Evolutionary conservation across 371 early-diverging fungal species (phyloP), one percentile per base, ranked within the genome.

Genomic region (Umbelopsis sp.): DNA sequence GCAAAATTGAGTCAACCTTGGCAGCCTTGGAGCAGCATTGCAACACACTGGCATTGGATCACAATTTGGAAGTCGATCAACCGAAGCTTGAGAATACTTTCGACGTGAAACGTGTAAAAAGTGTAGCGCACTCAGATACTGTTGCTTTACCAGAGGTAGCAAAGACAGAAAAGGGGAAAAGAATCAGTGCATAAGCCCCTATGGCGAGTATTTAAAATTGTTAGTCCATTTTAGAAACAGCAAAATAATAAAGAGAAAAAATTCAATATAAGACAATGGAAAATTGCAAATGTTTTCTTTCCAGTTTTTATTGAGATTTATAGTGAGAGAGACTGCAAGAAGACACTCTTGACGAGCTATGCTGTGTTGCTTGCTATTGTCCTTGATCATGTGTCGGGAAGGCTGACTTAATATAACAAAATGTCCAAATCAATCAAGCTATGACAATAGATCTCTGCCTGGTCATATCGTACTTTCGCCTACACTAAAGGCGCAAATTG

Each of bases 181-280:
- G 35, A 18, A 57, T 57, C 57, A 35, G 14, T 7, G 18, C 9
- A 35, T 29, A 18, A 9, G 35, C 18, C 29, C 57, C 35, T 14
- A 35, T 57, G 57, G 35, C 29, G 29, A 29, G 18, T 57, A 57
- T 57, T 57, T 57, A 29, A 57, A 57, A 57, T 29, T 57, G 29
- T 57, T 32, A 35, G 57, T 57, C 38, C 57, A 35, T 57, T 57
- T 57, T 57, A 29, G 29, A 57, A 57, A 57, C 35, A 57, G 57
- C 18, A 57, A 25, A 25, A 57, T 35, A 35, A 35, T 57, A 57
- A 57, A 35, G 57, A 18, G 35, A 35, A 53, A 57, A 57, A 32
- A 57, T 57, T 57, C 57, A 57, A 35, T 57, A 57, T 25, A 18
- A 48, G 48, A 48, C 29, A 35, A 37, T 57, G 35, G n/a, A 57